phyloP scores from a whole-genome alignment of 176 grass and related monocot genomes.

The Metroxylon sagu region DNA sequence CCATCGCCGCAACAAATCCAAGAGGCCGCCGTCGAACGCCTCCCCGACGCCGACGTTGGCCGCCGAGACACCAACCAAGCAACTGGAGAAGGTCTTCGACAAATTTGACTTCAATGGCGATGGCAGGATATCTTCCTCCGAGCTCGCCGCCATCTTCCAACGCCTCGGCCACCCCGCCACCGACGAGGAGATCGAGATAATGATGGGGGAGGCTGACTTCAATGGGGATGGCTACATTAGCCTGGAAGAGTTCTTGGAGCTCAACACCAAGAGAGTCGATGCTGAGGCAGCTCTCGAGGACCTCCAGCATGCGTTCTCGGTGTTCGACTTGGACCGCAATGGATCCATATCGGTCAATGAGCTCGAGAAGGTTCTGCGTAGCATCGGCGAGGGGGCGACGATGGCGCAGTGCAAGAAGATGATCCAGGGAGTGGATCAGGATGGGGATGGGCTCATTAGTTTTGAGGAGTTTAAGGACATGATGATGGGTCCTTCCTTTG shows the following conservation, averaged over 20 bases:
- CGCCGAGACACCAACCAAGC: constrained; percentile 26
- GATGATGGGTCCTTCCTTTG: constrained; percentile 51
- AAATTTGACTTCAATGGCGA: constrained; percentile 96
- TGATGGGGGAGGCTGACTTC: constrained; percentile 81
- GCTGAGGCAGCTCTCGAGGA: constrained; percentile 50
- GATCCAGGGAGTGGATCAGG: constrained; percentile 82
- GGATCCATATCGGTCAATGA: constrained; percentile 80
- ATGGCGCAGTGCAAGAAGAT: constrained; percentile 72
- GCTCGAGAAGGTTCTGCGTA: constrained; percentile 54
- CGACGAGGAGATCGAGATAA: constrained; percentile 64
- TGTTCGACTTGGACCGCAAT: constrained; percentile 75
- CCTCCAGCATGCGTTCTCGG: constrained; percentile 69
- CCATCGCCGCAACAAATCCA: constrained; percentile 24
- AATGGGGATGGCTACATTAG: constrained; percentile 92
- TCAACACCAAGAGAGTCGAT: constrained; percentile 34
- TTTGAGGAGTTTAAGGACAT: constrained; percentile 97
- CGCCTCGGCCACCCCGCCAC: constrained; percentile 54
- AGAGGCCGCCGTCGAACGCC: constrained; percentile 9
- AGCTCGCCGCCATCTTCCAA: constrained; percentile 61
- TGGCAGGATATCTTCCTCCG: constrained; percentile 64
- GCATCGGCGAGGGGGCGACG: constrained; percentile 68
- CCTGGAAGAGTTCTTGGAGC: constrained; percentile 60
- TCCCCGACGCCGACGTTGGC: neutral
- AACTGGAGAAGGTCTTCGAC: constrained; percentile 55
- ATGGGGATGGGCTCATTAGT: constrained; percentile 64